Percentiles rank a stretch among this genome's conserved stretches.
These are phyloP conservation scores for Neurospora sp. DNA, from an alignment of 495 filamentous ascomycete genomes.

Conservation along the genomic window DNA sequence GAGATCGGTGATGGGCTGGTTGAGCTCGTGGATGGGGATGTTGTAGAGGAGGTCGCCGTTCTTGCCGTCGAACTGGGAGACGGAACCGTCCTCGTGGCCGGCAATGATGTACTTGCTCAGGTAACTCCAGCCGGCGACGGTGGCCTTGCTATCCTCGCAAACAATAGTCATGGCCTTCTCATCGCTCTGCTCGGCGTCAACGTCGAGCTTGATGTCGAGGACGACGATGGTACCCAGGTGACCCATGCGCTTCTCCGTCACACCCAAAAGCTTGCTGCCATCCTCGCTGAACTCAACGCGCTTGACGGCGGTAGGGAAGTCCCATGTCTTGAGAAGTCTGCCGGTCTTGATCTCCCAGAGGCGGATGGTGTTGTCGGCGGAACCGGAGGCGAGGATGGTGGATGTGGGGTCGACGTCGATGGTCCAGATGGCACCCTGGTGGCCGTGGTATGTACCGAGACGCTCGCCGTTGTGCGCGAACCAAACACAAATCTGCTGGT, in stretches of 20 bases:
- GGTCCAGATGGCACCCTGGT: slow-evolving; percentile 97
- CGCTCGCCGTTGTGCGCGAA: slow-evolving; percentile 90
- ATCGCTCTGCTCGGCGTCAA: slow-evolving; percentile 69
- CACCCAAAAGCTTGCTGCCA: slow-evolving; percentile 75
- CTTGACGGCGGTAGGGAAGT: slow-evolving; percentile 93
- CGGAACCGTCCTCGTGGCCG: slow-evolving; percentile 89
- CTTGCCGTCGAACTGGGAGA: slow-evolving; percentile 94
- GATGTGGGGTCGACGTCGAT: slow-evolving; percentile 95
- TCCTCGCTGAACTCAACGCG: slow-evolving; percentile 93
- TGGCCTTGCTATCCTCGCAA: slow-evolving; percentile 89
- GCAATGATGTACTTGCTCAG: slow-evolving; percentile 89
- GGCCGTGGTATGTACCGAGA: slow-evolving; percentile 89
- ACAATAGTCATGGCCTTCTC: slow-evolving; percentile 77
- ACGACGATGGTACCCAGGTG: slow-evolving; percentile 88
- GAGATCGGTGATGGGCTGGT: slow-evolving; percentile 79
- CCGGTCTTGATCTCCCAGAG: slow-evolving; percentile 95
- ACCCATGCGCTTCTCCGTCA: slow-evolving; percentile 97
- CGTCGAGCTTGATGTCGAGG: slow-evolving; percentile 71
- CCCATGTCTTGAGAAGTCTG: slow-evolving; percentile 89
- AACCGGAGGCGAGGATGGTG: slow-evolving; percentile 85
- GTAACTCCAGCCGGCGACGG: slow-evolving; percentile 93
- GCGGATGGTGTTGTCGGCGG: slow-evolving; percentile 94
- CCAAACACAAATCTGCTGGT: slow-evolving; percentile 94
- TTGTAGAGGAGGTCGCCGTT: slow-evolving; percentile 74
- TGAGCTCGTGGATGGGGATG: slow-evolving; percentile 70